phyloP scores from a whole-genome alignment of 768 basidiomycete genomes.

The Rhizopogon salebrosus region DNA sequence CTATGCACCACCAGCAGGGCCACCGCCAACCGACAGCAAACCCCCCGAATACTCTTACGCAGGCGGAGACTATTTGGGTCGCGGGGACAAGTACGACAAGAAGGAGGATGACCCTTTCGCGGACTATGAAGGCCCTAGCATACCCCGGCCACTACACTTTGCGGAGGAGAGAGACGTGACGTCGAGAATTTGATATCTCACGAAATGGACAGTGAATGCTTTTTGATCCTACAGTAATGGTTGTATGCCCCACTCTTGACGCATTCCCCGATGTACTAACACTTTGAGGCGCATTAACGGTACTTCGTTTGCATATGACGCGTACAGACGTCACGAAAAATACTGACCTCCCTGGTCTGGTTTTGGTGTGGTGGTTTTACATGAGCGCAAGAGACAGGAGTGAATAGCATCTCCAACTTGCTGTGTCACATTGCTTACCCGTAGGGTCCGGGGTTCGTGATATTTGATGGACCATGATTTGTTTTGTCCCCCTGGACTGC shows the following conservation, averaged over 20 bases:
- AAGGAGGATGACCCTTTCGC: slow-evolving; percentile 52
- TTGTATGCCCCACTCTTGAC: neutral
- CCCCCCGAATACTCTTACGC: slow-evolving; percentile 46
- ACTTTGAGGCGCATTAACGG: neutral
- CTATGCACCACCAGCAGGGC: slow-evolving; percentile 47
- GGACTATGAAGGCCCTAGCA: slow-evolving; percentile 36
- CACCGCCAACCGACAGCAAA: slow-evolving; percentile 42
- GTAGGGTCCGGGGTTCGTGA: too few species aligned
- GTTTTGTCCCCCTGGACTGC: too few species aligned
- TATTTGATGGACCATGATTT: too few species aligned
- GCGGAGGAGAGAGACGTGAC: slow-evolving; percentile 42
- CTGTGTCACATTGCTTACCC: too few species aligned
- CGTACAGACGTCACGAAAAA: neutral
- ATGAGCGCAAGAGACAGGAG: slow-evolving; percentile 15
- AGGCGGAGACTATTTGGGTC: slow-evolving; percentile 26
- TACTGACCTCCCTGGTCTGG: slow-evolving; percentile 7
- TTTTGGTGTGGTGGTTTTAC: slow-evolving; percentile 11
- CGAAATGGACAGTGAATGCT: neutral
- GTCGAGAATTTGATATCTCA: slow-evolving; percentile 8
- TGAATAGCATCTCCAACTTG: too few species aligned
- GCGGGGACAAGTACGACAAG: slow-evolving; percentile 24
- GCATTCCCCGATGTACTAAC: neutral
- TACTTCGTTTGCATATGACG: neutral
- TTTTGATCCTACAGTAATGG: neutral
- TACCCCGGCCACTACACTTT: slow-evolving; percentile 31